Evolutionary conservation across 805 yeast species (phyloP).

Genomic region (Crinitomyces ghanaensis): DNA sequence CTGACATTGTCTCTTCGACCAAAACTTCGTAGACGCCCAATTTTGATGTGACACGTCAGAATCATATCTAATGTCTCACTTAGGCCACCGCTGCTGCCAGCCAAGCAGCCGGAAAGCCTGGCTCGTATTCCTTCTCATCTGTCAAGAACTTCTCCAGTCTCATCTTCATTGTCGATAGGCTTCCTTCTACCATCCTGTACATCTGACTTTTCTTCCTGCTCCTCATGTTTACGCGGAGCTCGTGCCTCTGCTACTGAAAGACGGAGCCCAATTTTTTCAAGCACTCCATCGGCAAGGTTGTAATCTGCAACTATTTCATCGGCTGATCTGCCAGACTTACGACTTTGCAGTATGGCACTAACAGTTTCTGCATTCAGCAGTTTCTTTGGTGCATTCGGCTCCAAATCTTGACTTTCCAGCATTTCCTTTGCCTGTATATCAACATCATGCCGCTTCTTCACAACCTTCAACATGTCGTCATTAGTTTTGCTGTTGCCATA

Average conservation of each 20-base stretch:
- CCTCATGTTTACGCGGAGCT: no score
- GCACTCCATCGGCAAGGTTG: constrained; percentile 11
- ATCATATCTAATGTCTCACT: no score
- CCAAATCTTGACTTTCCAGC: constrained; percentile 6
- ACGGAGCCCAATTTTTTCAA: constrained; percentile 9
- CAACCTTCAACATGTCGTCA: constrained; percentile 15
- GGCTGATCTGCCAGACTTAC: constrained; percentile 14
- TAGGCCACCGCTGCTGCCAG: no score
- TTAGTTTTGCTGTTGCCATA: constrained; percentile 1
- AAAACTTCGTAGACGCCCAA: no score
- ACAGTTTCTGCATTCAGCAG: constrained; percentile 17
- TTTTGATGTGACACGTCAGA: no score
- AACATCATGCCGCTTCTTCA: constrained; percentile 13
- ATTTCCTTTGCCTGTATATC: constrained; percentile 6
- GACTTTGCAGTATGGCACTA: constrained; percentile 14
- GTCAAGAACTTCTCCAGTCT: no score
- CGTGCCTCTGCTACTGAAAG: constrained; percentile 4
- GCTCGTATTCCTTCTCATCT: no score
- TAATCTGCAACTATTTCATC: constrained; percentile 12
- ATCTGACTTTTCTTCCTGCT: no score
- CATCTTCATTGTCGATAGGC: no score
- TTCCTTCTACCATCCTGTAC: no score
- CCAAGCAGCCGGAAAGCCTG: no score
- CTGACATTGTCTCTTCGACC: no score
- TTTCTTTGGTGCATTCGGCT: constrained; percentile 6